Percentiles rank a stretch among this genome's conserved stretches.
Evolutionary conservation across 2,329 filamentous ascomycete species (phyloP).

Genomic region (Teratosphaeria epicoccoides): DNA sequence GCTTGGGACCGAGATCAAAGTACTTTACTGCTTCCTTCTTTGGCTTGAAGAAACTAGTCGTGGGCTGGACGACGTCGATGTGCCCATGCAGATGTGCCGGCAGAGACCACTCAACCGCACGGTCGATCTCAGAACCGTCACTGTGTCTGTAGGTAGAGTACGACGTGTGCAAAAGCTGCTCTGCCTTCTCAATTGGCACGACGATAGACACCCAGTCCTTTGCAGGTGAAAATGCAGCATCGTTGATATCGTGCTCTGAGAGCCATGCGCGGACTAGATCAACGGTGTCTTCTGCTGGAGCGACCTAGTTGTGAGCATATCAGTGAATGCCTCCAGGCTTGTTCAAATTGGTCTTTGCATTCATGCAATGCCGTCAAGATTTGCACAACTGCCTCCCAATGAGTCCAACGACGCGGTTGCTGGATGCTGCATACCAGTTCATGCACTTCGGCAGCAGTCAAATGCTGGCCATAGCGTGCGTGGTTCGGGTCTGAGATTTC

Average conservation of each 20-base stretch:
- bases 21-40: slow-evolving; percentile 1
- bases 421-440: background rate
- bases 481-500: slow-evolving; percentile 46
- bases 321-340: background rate
- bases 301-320: slow-evolving; percentile 33
- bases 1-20: slow-evolving; percentile 1
- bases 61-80: slow-evolving; percentile 51
- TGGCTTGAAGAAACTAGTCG: slow-evolving; percentile 47
- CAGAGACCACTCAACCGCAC: slow-evolving; percentile 48
- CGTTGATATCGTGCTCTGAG: slow-evolving; percentile 40
- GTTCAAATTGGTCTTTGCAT: background rate
- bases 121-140: slow-evolving; percentile 42
- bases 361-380: background rate
- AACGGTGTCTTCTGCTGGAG: slow-evolving; percentile 42
- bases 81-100: slow-evolving; percentile 47
- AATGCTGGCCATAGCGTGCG: slow-evolving; percentile 43
- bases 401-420: background rate
- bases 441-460: slow-evolving; percentile 42
- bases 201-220: slow-evolving; percentile 48
- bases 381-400: background rate
- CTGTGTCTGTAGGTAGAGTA: slow-evolving; percentile 43
- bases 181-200: slow-evolving; percentile 41
- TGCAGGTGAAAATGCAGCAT: slow-evolving; percentile 39
- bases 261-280: slow-evolving; percentile 48
- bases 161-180: slow-evolving; percentile 43